Base-by-base conservation (phyloP, 805 yeast genomes). In the Starmerella lactis-condensi region DNA sequence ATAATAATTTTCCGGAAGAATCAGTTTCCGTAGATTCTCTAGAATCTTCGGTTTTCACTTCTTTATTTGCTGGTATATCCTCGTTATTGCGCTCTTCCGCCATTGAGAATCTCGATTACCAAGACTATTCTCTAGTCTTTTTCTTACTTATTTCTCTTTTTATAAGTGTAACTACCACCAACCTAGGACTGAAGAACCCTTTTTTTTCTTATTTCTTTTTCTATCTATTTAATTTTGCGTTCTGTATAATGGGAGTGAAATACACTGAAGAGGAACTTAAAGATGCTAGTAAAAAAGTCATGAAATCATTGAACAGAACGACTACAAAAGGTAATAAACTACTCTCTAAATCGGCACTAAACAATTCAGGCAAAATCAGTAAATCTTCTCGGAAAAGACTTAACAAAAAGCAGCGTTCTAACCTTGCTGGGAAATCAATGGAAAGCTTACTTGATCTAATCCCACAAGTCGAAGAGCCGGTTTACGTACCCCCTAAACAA, bases 241-340 rank as follows among this genome's bases (percentile, higher is more conserved):
- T 11, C 15, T 14, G 26, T 7, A 17, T n/a, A 22, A 39, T 34
- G 37, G 30, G 32, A 12, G 20, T 28, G 13, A 32, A 37, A 21
- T 45, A 45, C 36, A 35, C 43, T 18, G 29, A 29, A n/a, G 45
- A 41, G 26, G 50, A 44, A 33, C 32, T 45, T 32, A 33, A 33
- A 5, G 31, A 33, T 3, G 50, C 50, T 15, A 43, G 48, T 35
- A 29, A 38, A 12, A 31, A 30, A 21, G 45, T 44, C n/a, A 42
- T 45, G 50, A 39, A 38, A 22, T 41, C 45, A 12, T 37, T 45
- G 21, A 40, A 41, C 21, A 12, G 33, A 15, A 24, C 28, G 20
- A 29, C 40, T 10, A n/a, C 28, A n/a, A n/a, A 7, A 6, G n/a
- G n/a, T n/a, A n/a, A n/a, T n/a, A 29, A 29, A n/a, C 4, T 33